Percentiles rank a stretch among this genome's conserved stretches.
Evolutionary conservation across 805 yeast genomes (phyloP).

Genomic region (Groenewaldozyma tartarivorans): DNA sequence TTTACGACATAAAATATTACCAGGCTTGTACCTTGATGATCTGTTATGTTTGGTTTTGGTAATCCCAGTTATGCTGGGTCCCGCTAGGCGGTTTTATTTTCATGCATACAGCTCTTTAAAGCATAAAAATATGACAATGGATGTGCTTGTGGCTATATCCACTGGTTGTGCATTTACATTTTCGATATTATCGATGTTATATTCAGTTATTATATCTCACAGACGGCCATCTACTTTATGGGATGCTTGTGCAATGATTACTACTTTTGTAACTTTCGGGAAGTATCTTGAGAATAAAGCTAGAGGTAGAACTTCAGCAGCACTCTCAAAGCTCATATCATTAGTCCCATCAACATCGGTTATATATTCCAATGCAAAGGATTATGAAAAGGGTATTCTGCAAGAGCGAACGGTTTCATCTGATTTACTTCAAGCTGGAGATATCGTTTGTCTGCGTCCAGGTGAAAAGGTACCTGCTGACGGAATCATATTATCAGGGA

Average conservation of each 20-base stretch:
- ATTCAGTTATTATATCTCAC: constrained; percentile 24
- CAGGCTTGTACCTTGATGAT: constrained; percentile 60
- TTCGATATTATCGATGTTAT: constrained; percentile 54
- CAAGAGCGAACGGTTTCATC: constrained; percentile 48
- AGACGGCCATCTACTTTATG: constrained; percentile 70
- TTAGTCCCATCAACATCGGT: constrained; percentile 71
- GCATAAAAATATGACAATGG: constrained; percentile 82
- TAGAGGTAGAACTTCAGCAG: constrained; percentile 86
- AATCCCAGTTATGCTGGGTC: constrained; percentile 49
- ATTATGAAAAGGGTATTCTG: constrained; percentile 16
- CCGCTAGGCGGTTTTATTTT: constrained; percentile 60
- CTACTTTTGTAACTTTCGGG: constrained; percentile 78
- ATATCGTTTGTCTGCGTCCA: constrained; percentile 68
- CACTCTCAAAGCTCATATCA: constrained; percentile 70
- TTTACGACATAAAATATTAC: constrained; percentile 32
- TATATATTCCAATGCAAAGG: constrained; percentile 29
- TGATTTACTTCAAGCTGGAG: constrained; percentile 69
- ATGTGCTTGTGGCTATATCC: constrained; percentile 74
- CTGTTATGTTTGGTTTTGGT: constrained; percentile 50
- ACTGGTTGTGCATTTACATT: constrained; percentile 70
- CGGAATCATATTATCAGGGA: constrained; percentile 70
- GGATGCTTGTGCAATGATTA: constrained; percentile 80
- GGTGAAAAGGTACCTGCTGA: constrained; percentile 91
- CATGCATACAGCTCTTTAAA: constrained; percentile 57
- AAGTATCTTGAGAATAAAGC: constrained; percentile 88